Conservation (phyloP, 805 yeast species). For the Wickerhamomyces chaumierensis region DNA sequence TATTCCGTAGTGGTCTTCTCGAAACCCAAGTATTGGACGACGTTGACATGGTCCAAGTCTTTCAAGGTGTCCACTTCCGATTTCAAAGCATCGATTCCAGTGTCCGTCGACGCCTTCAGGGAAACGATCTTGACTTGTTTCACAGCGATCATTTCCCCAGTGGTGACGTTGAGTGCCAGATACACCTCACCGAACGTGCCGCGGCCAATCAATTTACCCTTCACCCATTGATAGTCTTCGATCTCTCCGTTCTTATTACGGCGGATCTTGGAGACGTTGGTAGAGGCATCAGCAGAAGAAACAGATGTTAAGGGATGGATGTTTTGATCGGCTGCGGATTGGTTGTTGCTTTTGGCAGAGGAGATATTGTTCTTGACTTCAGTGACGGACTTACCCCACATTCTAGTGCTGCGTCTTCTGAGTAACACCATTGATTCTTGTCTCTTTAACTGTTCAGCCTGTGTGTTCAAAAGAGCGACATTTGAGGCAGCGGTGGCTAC, state of each 20-base stretch:
- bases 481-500: neutral
- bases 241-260: slow-evolving; percentile 50
- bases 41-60: slow-evolving; percentile 86
- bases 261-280: slow-evolving; percentile 36
- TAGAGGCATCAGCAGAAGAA: no score
- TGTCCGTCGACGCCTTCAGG: slow-evolving; percentile 26
- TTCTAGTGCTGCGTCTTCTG: slow-evolving; percentile 75
- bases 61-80: slow-evolving; percentile 91
- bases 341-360: neutral
- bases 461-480: slow-evolving; percentile 1
- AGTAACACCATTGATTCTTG: slow-evolving; percentile 24
- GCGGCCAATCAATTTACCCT: slow-evolving; percentile 91
- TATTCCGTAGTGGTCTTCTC: slow-evolving; percentile 65
- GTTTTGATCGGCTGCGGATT: no score
- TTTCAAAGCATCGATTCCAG: slow-evolving; percentile 69
- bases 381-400: slow-evolving; percentile 94
- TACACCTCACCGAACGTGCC: slow-evolving; percentile 96
- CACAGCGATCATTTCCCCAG: slow-evolving; percentile 98
- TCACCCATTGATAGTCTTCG: slow-evolving; percentile 93
- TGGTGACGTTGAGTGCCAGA: slow-evolving; percentile 85
- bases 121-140: slow-evolving; percentile 76
- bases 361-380: slow-evolving; percentile 39
- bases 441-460: neutral
- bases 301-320: no score
- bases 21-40: slow-evolving; percentile 93